A percentile compares a stretch with the other conserved stretches of the same genome.
These are phyloP conservation scores for Phytophthora parvispora DNA, from an alignment of 352 stramenopile genomes.

Conservation along the genomic window DNA sequence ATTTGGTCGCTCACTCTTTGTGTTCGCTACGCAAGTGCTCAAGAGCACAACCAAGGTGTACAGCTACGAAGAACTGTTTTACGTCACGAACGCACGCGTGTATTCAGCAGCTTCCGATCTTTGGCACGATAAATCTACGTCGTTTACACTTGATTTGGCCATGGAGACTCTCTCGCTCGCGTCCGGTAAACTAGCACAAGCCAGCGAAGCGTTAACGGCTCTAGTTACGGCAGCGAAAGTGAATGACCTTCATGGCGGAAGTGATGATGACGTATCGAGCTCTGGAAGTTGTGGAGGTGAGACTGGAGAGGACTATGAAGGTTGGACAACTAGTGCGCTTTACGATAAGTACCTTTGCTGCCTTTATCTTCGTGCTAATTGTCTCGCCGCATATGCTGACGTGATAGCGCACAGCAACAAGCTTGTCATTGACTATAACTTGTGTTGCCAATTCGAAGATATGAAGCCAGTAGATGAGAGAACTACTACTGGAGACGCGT, in stretches of 20 bases:
- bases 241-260: conserved; percentile 14
- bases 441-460: conserved; percentile 60
- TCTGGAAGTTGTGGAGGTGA: conserved; percentile 13
- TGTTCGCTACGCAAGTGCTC: conserved; percentile 73
- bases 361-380: conserved; percentile 59
- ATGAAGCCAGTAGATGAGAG: conserved; percentile 32
- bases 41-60: conserved; percentile 69
- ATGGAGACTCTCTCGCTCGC: conserved; percentile 74
- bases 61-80: conserved; percentile 67
- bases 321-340: conserved; percentile 12
- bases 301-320: conserved; percentile 11
- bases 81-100: conserved; percentile 64
- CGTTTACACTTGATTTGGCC: conserved; percentile 61
- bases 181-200: conserved; percentile 60
- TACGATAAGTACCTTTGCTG: conserved; percentile 61
- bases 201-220: conserved; percentile 38
- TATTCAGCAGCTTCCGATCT: conserved; percentile 47
- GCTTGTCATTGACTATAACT: conserved; percentile 55
- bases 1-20: conserved; percentile 68
- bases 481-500: conserved; percentile 7
- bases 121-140: conserved; percentile 39
- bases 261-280: conserved; percentile 23
- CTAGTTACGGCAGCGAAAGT: conserved; percentile 12
- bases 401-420: conserved; percentile 54
- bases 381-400: conserved; percentile 63